Evolutionary conservation across 2,329 filamentous ascomycete species (phyloP).

Genomic region (Lecanoromycetidae sp.): DNA sequence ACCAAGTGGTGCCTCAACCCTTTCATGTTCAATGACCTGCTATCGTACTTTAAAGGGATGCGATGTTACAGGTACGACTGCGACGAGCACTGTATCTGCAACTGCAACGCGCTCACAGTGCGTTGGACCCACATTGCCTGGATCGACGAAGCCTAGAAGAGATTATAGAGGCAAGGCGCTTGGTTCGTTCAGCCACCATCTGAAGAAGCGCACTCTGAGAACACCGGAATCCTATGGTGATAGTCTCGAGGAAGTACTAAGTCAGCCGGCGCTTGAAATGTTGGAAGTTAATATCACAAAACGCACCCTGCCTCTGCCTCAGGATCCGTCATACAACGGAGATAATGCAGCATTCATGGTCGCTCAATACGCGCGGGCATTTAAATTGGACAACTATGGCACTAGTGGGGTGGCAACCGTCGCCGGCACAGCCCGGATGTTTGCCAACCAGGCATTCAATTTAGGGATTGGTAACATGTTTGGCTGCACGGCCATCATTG

Average conservation of each 20-base stretch:
- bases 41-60: background rate
- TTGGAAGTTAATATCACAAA: background rate
- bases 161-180: background rate
- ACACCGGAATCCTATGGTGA: background rate
- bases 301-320: background rate
- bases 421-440: background rate
- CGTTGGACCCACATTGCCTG: background rate
- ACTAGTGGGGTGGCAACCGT: background rate
- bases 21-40: background rate
- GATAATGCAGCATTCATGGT: background rate
- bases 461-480: background rate
- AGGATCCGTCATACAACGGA: background rate
- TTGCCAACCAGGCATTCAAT: background rate
- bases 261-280: background rate
- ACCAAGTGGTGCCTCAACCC: background rate
- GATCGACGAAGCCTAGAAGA: background rate
- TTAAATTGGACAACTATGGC: background rate
- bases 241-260: background rate
- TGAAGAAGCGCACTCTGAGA: background rate
- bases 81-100: background rate
- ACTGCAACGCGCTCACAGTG: background rate
- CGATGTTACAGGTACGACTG: background rate
- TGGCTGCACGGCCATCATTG: background rate
- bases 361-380: background rate
- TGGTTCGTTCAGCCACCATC: background rate